phyloP scores from a whole-genome alignment of 768 basidiomycete species.

The Galerina sulciceps region DNA sequence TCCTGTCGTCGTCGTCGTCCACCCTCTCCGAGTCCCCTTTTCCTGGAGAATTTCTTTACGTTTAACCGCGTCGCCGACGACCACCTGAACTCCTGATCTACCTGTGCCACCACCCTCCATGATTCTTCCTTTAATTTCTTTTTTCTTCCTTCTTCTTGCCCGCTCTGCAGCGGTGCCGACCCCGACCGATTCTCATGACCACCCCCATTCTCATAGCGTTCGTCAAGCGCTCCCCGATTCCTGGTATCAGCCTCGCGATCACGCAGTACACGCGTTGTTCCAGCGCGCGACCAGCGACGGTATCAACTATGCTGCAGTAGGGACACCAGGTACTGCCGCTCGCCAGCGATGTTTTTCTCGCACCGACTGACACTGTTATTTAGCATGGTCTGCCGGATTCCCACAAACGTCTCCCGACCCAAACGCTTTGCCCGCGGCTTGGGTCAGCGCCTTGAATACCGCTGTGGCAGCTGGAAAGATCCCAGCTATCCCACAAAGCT shows the following conservation, averaged over 20 bases:
- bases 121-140: conserved; percentile 26
- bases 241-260: conserved; percentile 69
- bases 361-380: background rate
- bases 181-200: conserved; percentile 11
- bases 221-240: conserved; percentile 34
- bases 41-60: conserved; percentile 2
- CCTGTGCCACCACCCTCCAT: conserved; percentile 14
- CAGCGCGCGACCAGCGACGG: conserved; percentile 57
- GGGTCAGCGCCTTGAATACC: conserved; percentile 71
- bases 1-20: conserved; percentile 5
- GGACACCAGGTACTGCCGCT: conserved; percentile 52
- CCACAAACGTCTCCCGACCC: conserved; percentile 56
- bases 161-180: conserved; percentile 26
- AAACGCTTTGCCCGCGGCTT: conserved; percentile 59
- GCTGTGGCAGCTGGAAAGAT: conserved; percentile 75
- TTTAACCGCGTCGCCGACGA: background rate
- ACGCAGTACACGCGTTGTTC: conserved; percentile 68
- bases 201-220: conserved; percentile 34
- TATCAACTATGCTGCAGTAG: conserved; percentile 54
- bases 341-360: background rate
- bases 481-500: conserved; percentile 64
- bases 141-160: conserved; percentile 28
- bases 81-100: background rate
- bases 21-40: conserved; percentile 1
- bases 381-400: conserved; percentile 68